Evolutionary conservation across 306 rosid genomes (phyloP).

Genomic region (Sechiopsis laciniata): DNA sequence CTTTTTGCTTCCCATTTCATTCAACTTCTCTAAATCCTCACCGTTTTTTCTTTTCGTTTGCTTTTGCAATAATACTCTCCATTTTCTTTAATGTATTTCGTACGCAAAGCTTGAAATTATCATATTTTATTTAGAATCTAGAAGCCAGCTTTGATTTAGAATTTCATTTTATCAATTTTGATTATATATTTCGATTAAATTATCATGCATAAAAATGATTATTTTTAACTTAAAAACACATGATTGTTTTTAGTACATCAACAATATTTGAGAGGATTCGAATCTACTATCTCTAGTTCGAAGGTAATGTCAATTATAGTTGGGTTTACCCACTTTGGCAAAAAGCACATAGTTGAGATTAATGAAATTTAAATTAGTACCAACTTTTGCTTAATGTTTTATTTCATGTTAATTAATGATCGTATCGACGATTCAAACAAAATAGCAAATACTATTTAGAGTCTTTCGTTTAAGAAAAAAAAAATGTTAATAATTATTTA

Average conservation of each 20-base stretch:
- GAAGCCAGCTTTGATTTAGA: background rate
- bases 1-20: slow-evolving; percentile 9
- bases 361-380: no score
- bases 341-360: no score
- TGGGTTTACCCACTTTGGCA: no score
- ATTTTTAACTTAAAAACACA: no score
- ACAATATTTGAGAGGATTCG: no score
- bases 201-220: background rate
- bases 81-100: background rate
- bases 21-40: background rate
- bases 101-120: background rate
- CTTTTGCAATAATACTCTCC: background rate
- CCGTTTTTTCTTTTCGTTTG: background rate
- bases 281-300: no score
- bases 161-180: background rate
- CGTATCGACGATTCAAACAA: background rate
- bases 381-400: background rate
- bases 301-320: no score
- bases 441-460: no score
- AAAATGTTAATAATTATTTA: no score
- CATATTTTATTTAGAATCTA: background rate
- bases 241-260: no score
- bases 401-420: background rate
- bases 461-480: no score
- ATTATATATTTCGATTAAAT: background rate